Base-by-base conservation (phyloP, 805 yeast species). In the Saccharomycopsis schoenii region DNA sequence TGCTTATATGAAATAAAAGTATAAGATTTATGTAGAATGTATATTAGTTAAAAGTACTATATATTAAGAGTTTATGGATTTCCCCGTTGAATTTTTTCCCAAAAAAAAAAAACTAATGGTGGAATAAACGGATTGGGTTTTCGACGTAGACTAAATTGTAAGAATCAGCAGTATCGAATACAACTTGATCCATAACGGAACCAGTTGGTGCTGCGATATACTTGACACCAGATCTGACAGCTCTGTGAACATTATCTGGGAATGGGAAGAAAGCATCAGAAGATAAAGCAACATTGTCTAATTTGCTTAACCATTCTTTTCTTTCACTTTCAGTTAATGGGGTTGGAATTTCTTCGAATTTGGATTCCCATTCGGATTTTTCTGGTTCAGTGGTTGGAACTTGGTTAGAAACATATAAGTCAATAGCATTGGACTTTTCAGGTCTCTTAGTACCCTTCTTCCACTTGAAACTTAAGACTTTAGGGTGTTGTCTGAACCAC, bases 201-300 rank as follows among this genome's bases (percentile, higher is more conserved):
- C 99, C 99, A 58, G 96, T 83, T 62, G 99, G 96, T 58, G 99
- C 99, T 70, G 97, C 96, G 72, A 94, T 81, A 78, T 79, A 94
- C 76, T 89, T 90, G 68, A 92, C 99, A 74, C 99, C 99, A 19
- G 96, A 87, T 80, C 89, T 85, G 58, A 85, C 97, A 66, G 98
- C 98, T 75, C 99, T 85, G 84, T 93, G 91, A 68, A 94, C 97
- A 72, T 94, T 94, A 76, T 94, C 99, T 67, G 98, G 94, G 94
- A 94, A 94, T 77, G 99, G 99, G 96, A 94, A 94, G 84, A 94
- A 94, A 36, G 99, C 99, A 73, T 94, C 99, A 2, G 97, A 91
- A 17, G 97, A 87, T 68, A 92, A 80, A 12, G 98, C 91, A 61
- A 94, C 99, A 68, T 89, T 85, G 62, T 78, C 83, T 74, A 91